Evolutionary conservation across 495 filamentous ascomycete species (phyloP).

Genomic region (Peziza echinospora): DNA sequence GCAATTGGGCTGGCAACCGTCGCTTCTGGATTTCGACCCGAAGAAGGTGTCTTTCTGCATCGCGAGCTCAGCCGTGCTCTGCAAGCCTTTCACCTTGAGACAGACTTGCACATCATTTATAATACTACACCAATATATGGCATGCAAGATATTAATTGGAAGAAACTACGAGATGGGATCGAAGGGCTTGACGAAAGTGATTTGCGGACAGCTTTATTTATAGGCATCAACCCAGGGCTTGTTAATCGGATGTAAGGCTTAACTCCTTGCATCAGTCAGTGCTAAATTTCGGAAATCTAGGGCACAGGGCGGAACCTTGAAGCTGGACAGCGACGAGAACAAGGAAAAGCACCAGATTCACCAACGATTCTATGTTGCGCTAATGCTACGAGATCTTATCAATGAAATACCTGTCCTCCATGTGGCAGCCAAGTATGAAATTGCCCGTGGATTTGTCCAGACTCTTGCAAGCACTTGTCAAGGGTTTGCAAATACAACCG

Average conservation of each 20-base stretch:
- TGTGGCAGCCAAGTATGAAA: constrained; percentile 47
- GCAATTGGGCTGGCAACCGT: constrained; percentile 50
- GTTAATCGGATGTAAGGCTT: constrained; percentile 48
- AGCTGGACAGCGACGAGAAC: constrained; percentile 39
- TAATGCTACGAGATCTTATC: constrained; percentile 63
- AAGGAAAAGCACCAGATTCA: constrained; percentile 41
- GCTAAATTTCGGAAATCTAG: constrained; percentile 20
- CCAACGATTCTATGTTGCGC: constrained; percentile 55
- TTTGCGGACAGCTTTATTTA: constrained; percentile 41
- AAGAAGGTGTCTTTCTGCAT: constrained; percentile 57
- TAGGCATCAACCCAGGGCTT: constrained; percentile 45
- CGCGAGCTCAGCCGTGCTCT: constrained; percentile 46
- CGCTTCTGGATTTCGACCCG: constrained; percentile 47
- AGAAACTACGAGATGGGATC: constrained; percentile 46
- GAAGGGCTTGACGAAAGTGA: constrained; percentile 49
- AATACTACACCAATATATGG: constrained; percentile 54
- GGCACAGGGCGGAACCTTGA: constrained; percentile 46
- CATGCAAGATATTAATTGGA: constrained; percentile 44
- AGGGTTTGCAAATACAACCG: constrained; percentile 57
- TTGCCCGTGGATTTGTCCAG: constrained; percentile 49
- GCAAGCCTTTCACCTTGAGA: constrained; percentile 59
- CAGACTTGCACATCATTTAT: constrained; percentile 69
- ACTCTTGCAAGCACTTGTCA: constrained; percentile 52
- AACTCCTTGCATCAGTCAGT: neutral
- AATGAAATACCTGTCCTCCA: constrained; percentile 53